Base-by-base conservation (phyloP, 345 rosid species). In the Rhizophora mangle region DNA sequence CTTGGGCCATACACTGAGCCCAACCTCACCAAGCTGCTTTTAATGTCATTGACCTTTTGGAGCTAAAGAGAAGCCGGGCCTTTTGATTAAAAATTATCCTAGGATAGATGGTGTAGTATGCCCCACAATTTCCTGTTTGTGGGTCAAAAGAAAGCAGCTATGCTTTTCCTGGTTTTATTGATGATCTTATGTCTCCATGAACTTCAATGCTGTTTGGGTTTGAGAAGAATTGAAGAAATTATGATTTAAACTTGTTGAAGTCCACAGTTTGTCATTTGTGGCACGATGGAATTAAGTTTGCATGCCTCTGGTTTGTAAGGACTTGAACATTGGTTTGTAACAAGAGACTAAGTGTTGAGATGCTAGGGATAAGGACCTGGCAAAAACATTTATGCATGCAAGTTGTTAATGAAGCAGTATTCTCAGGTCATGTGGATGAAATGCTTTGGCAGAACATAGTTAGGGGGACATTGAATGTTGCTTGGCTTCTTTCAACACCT, bases 401-500 rank as follows among this genome's bases (percentile, higher is more conserved):
- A 30, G 47, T 43, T 18, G 36, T 54, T 34, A 61, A 64, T 63
- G 26, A 62, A 53, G 58, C 54, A 57, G 62, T 65, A n/a, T 46
- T 46, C 15, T 61, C 13, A n/a, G 34, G 27, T 58, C 62, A 64
- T 20, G 19, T 67, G 24, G 27, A 34, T 2, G 22, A 67, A 3
- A 32, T 31, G 4, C 27, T 57, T 37, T 15, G 36, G 62, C 8
- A 21, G 52, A 54, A 67, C 43, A 60, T 68, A 43, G 65, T 46
- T 26, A 56, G 27, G 29, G 47, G 69, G 67, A 46, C 9, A 39
- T 64, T 62, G 32, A 37, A 69, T 10, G 67, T 19, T 47, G 53
- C 36, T 71, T 56, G 61, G 69, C 65, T 20, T 54, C 15, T 54
- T 63, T 67, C 51, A 57, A 49, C 49, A 70, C 52, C 63, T 53